These are phyloP conservation scores for Flaveria sonorensis DNA, from an alignment of 129 eudicot species.

Conservation along the genomic window DNA sequence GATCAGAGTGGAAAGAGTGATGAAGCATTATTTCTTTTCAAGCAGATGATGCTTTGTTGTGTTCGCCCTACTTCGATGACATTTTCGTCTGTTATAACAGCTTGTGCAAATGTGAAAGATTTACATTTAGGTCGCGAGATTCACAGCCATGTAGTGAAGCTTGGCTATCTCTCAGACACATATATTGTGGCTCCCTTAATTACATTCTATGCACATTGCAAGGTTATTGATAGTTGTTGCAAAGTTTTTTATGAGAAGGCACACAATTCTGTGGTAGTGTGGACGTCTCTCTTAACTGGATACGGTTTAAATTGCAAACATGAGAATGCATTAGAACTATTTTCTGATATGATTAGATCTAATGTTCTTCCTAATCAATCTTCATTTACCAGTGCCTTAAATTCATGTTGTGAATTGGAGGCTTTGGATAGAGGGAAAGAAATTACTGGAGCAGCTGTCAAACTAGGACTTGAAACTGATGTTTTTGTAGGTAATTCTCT, in stretches of 20 bases:
- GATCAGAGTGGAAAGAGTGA: slow-evolving; percentile 68
- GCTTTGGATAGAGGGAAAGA: slow-evolving; percentile 54
- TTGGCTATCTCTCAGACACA: slow-evolving; percentile 53
- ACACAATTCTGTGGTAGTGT: slow-evolving; percentile 60
- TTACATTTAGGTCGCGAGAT: slow-evolving; percentile 47
- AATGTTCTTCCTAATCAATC: slow-evolving; percentile 78
- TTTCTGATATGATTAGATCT: slow-evolving; percentile 50
- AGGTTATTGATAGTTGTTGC: slow-evolving; percentile 36
- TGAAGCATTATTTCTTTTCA: slow-evolving; percentile 53
- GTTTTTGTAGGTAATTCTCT: slow-evolving; percentile 81
- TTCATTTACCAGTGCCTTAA: slow-evolving; percentile 82
- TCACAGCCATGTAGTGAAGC: slow-evolving; percentile 64
- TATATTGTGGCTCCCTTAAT: slow-evolving; percentile 65
- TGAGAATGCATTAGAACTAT: slow-evolving; percentile 55
- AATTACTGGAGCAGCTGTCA: slow-evolving; percentile 52
- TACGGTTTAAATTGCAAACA: slow-evolving; percentile 55
- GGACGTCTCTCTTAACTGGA: slow-evolving; percentile 88
- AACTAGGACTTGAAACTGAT: slow-evolving; percentile 59
- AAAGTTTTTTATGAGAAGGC: slow-evolving; percentile 57
- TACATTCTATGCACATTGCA: slow-evolving; percentile 76
- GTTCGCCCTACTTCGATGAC: slow-evolving; percentile 55
- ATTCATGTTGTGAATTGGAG: slow-evolving; percentile 66
- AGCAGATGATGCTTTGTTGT: slow-evolving; percentile 48
- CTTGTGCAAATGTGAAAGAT: slow-evolving; percentile 50
- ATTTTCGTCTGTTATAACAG: slow-evolving; percentile 56